phyloP scores from a whole-genome alignment of 1,284 basidiomycete species.

The Trametes hirsuta region DNA sequence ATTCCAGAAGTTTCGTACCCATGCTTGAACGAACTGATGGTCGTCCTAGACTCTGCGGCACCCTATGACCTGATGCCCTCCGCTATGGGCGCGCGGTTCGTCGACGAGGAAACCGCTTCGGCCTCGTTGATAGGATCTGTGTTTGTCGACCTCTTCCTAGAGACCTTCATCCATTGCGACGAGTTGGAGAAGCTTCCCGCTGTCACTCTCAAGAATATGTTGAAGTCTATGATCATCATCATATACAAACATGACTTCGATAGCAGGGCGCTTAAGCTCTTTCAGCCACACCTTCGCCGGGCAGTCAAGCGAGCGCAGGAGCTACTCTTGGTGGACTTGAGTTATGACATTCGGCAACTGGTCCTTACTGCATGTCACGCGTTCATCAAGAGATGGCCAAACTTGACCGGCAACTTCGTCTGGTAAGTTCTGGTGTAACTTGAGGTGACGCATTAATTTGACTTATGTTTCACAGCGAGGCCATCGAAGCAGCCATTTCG shows the following conservation, averaged over 20 bases:
- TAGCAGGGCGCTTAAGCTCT: constrained; percentile 50
- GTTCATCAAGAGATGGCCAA: constrained; percentile 62
- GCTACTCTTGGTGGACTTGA: constrained; percentile 51
- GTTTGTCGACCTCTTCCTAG: constrained; percentile 62
- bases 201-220: constrained; percentile 55
- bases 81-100: constrained; percentile 48
- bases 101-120: constrained; percentile 46
- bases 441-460: background rate
- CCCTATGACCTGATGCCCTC: constrained; percentile 50
- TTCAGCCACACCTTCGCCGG: constrained; percentile 53
- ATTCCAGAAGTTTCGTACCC: constrained; percentile 50
- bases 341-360: constrained; percentile 67
- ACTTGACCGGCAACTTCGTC: constrained; percentile 53
- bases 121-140: constrained; percentile 59
- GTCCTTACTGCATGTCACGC: constrained; percentile 60
- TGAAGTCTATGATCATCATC: constrained; percentile 65
- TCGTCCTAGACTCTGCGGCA: constrained; percentile 60
- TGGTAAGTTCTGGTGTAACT: constrained; percentile 42
- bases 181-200: constrained; percentile 51
- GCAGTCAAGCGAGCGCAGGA: constrained; percentile 57
- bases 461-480: constrained; percentile 35
- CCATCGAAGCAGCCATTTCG: constrained; percentile 52
- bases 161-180: constrained; percentile 48
- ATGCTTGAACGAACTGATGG: constrained; percentile 59
- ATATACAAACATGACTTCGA: constrained; percentile 74